Evolutionary conservation across 768 basidiomycete genomes (phyloP).

Genomic region (Gloeopeniophorella convolvens): DNA sequence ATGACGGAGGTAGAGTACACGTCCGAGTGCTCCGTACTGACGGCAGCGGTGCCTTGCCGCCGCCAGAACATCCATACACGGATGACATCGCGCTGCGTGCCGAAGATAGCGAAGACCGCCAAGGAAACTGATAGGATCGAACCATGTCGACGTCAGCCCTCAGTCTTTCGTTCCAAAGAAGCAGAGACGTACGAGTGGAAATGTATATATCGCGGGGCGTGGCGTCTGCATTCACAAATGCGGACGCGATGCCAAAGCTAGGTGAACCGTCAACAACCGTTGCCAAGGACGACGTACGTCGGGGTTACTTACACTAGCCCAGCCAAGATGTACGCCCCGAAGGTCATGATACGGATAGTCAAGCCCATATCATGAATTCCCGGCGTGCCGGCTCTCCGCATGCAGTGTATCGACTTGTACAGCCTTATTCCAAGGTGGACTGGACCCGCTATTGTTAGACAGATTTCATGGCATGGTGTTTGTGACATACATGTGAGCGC

Average conservation of each 20-base stretch:
- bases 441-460: not conserved
- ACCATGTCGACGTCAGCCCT: not conserved
- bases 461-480: no score
- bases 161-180: not conserved
- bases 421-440: not conserved
- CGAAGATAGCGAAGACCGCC: not conserved
- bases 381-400: not conserved
- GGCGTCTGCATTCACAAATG: not conserved
- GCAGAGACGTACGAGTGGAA: not conserved
- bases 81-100: not conserved
- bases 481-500: not conserved
- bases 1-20: no score
- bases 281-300: not conserved
- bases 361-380: no score
- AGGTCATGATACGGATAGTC: no score
- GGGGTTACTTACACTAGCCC: not conserved
- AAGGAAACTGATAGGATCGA: not conserved
- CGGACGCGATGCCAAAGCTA: not conserved
- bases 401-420: not conserved
- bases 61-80: not conserved
- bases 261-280: not conserved
- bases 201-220: not conserved
- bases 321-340: not conserved
- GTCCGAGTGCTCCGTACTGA: not conserved
- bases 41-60: not conserved